Base-by-base conservation (phyloP, 495 filamentous ascomycete species). In the Podospora sp. region DNA sequence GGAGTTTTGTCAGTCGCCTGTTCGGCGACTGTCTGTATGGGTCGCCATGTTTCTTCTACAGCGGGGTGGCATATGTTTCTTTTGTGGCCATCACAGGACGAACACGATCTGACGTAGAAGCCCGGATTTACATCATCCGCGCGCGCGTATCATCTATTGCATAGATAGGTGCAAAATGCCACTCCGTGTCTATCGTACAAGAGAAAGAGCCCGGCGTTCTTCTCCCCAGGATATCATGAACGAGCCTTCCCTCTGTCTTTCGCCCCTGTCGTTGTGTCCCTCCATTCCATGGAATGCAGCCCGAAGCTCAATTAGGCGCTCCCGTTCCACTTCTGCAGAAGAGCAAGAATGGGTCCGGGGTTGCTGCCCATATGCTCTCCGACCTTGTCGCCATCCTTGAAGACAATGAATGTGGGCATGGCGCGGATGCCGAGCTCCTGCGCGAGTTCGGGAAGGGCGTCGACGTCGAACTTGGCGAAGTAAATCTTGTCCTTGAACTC, bases 381-480 rank as follows among this genome's bases (percentile, higher is more conserved):
- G 25, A 83, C 74, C 67, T 87, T 82, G 21, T 75, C 65, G 63
- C 91, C 93, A 66, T 89, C 76, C 84, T 91, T 93, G 86, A 93
- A 97, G 71, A 96, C 78, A 22, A 88, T 65, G 82, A 99, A 97
- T 14, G 94, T 97, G 63, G 95, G 95, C 95, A 99, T 98, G 73
- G 95, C 93, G 72, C 91, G 90, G 81, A 99, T 86, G 69, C 87
- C 88, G 63, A 95, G 87, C 73, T 96, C 87, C 71, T 89, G 85
- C 40, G 91, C 90, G 18, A 97, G 88, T 0, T 90, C 86, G 65
- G 88, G 78, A 27, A 94, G 81, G 67, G 91, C 82, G 78, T 99
- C 95, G 68, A 98, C 93, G 80, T 98, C 93, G 76, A 99, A 78
- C 86, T 97, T 96, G 87, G 86, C 90, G 82, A 97, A 97, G 73